Evolutionary conservation across 208 protist genomes (phyloP).

Genomic region (Vickermania spadyakhi): DNA sequence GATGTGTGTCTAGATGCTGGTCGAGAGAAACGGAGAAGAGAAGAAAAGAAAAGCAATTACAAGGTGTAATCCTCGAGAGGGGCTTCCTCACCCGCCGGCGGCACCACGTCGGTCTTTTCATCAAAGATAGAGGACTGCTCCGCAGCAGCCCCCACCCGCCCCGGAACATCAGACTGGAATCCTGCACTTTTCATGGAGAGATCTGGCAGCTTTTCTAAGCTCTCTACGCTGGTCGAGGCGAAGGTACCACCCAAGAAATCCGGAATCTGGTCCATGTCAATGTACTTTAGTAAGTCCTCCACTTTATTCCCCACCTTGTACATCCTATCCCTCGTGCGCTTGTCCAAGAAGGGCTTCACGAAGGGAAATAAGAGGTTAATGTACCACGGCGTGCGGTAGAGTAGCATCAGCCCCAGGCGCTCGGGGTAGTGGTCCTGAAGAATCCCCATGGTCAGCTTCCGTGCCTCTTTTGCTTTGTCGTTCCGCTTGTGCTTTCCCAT

Average conservation of each 20-base stretch:
- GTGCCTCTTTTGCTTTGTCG: conserved; percentile 11
- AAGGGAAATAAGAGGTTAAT: conserved; percentile 21
- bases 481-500: conserved; percentile 41
- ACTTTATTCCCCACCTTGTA: conserved; percentile 21
- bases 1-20: no score
- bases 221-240: background rate
- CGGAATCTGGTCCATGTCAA: conserved; percentile 27
- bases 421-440: conserved; percentile 68
- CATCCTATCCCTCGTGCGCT: conserved; percentile 28
- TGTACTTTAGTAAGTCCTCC: conserved; percentile 29
- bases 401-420: conserved; percentile 31
- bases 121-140: no score
- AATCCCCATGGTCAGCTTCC: conserved; percentile 51
- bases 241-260: conserved; percentile 16
- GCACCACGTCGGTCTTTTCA: no score
- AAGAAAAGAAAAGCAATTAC: no score
- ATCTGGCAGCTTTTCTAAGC: background rate
- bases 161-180: no score
- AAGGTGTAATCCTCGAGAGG: no score
- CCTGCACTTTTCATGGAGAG: no score
- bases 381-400: conserved; percentile 62
- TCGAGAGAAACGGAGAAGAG: no score
- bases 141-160: no score
- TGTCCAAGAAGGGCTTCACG: conserved; percentile 43
- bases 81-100: no score